A percentile compares a stretch with the other conserved stretches of the same genome.
Evolutionary conservation across 148 eudicot species (phyloP).

Genomic region (Vaccinium corymbosum): DNA sequence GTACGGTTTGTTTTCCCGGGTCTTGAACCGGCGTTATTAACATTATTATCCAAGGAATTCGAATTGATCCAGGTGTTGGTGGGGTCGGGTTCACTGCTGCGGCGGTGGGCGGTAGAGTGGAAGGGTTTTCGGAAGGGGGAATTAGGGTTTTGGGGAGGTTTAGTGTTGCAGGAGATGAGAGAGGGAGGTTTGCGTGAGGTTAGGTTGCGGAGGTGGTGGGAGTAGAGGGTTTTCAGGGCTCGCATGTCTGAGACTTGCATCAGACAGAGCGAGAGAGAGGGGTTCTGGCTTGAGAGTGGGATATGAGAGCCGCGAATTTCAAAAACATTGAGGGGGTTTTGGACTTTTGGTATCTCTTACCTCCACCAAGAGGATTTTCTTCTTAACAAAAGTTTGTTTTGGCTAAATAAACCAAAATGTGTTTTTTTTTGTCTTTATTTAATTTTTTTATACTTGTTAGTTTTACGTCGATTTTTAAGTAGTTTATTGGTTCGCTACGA

Average conservation of each 20-base stretch:
- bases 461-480: too few relatives aligned
- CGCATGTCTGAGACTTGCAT: constrained; percentile 60
- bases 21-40: background rate
- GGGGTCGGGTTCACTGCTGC: constrained; percentile 8
- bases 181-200: constrained; percentile 6
- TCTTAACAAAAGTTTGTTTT: too few relatives aligned
- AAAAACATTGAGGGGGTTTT: background rate
- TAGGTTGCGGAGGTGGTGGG: constrained; percentile 23
- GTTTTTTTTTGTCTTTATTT: background rate
- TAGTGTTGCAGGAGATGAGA: background rate
- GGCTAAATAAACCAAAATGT: background rate
- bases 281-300: background rate
- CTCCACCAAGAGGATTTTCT: too few relatives aligned
- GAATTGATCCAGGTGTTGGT: constrained; percentile 8
- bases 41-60: background rate
- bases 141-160: constrained; percentile 26
- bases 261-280: background rate
- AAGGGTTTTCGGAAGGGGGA: constrained; percentile 32
- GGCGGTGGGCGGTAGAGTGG: constrained; percentile 18
- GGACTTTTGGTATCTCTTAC: background rate
- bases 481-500: too few relatives aligned
- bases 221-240: constrained; percentile 34
- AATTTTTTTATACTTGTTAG: too few relatives aligned
- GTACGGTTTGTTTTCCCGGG: constrained; percentile 9
- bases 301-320: background rate